Evolutionary conservation across 331 rosid genomes (phyloP), one percentile per base, ranked within the genome.

Genomic region (Malus hybrid): DNA sequence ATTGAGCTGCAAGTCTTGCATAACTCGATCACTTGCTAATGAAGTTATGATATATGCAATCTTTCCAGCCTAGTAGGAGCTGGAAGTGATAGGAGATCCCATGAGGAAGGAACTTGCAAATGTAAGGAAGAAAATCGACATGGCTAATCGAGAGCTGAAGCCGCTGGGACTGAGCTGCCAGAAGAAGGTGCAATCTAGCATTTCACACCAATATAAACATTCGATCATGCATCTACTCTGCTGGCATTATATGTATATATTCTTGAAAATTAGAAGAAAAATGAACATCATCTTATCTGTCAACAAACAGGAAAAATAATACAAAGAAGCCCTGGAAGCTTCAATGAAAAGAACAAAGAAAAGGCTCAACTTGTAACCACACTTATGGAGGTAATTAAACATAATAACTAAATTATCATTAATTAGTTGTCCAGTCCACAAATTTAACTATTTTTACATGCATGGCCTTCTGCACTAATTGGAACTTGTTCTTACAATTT

Each of bases 51-150:
- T 42, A 42, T 10, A 42, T 42, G 6, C 7, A 3, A 29, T 24
- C n/a, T 22, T 53, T 70, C 46, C 71, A 55, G 79, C 72, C 15
- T 70, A 33, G n/a, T 82, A 90, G 97, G 96, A 94, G 78, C 93
- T 94, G 22, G 95, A 94, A 86, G 93, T 82, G 75, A 69, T 92
- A 80, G 83, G 86, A 66, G 98, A 94, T 84, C 97, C 98, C 16
- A 66, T 87, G 87, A 86, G 84, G 79, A 94, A 90, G 79, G 98
- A 94, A 81, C 92, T 90, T 30, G 97, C 93, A 52, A 77, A 75
- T 77, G 80, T 91, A 33, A 83, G 97, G 56, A 94, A 94, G 86
- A 94, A 81, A 81, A 82, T 91, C n/a, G 95, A 91, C 79, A 62
- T 83, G 74, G 88, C 89, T 20, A 94, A 82, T 69, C 84, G 73